Evolutionary conservation across 192 early-diverging fungal species (phyloP).

Genomic region (Linnemannia elongata): DNA sequence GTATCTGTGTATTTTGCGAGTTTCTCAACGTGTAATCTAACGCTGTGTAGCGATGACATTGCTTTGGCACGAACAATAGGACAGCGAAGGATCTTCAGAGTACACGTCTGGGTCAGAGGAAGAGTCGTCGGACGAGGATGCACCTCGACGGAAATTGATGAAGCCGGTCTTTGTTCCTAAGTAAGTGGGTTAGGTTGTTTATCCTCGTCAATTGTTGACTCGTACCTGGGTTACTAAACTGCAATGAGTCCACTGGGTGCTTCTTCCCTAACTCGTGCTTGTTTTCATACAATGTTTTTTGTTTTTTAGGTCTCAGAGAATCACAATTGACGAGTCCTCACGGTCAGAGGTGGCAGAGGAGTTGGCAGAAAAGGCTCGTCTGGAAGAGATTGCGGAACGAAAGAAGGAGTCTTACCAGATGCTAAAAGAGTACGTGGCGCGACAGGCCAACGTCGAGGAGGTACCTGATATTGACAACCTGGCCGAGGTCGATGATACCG

Average conservation of each 20-base stretch:
- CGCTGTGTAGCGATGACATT: neutral
- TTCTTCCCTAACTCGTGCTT: neutral
- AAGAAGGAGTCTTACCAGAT: conserved; percentile 84
- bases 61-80: conserved; percentile 37
- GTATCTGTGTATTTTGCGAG: neutral
- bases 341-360: conserved; percentile 67
- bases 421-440: conserved; percentile 77
- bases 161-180: conserved; percentile 97
- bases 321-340: conserved; percentile 71
- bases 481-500: conserved; percentile 89
- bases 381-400: conserved; percentile 67
- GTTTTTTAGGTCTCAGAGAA: conserved; percentile 65
- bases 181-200: conserved; percentile 56
- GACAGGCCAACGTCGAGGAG: conserved; percentile 70
- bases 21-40: neutral
- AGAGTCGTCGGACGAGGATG: conserved; percentile 57
- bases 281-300: neutral
- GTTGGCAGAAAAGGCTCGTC: conserved; percentile 67
- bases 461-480: conserved; percentile 43
- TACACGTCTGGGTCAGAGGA: conserved; percentile 79
- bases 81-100: conserved; percentile 65
- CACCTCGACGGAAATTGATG: conserved; percentile 64
- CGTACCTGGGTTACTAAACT: neutral
- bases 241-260: neutral
- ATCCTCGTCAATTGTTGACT: no score